Evolutionary conservation across 805 yeast species (phyloP), one percentile per base, ranked within the genome.

Genomic region (Candida suzukii): DNA sequence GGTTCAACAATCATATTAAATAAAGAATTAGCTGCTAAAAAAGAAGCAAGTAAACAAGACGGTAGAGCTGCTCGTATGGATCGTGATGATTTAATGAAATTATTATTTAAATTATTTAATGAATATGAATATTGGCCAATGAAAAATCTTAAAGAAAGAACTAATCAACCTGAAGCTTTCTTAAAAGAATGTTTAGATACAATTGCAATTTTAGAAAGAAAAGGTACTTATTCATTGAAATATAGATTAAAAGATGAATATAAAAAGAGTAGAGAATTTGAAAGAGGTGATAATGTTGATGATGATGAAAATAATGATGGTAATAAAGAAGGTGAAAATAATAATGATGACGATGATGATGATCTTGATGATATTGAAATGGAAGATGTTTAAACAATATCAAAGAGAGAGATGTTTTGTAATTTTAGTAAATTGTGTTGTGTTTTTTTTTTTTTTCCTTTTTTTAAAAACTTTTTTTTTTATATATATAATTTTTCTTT

Each of bases 41-140:
- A 68, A 42, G 79, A 73, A 49, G 75, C 71, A 49, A 64, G 68
- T 22, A 67, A 66, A 49, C 66, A 70, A 49, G 95, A 86, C 50
- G 95, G 93, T 39, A 82, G 95, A 57, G 95, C 97, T 27, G 87
- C 85, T 49, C 78, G 99, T 60, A 86, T 93, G 83, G 96, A 95
- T 30, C 80, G 86, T 67, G 87, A 85, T 59, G 97, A 88, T 48
- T 74, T 93, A 43, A 74, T 91, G 72, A 96, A 90, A 62, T 66
- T 86, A 50, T 67, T 93, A 51, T 93, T 93, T 76, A 75, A 83
- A 51, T 70, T 91, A 53, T 93, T 93, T 63, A 96, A 88, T 61
- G 95, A 90, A 60, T 88, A 84, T 60, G 97, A 91, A 58, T 93
- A 90, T 63, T 93, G 99, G 99, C 80, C 93, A 11, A 73, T 93